These are phyloP conservation scores for Sanghuangporus baumii DNA, from an alignment of 1,284 basidiomycete genomes.

Conservation along the genomic window DNA sequence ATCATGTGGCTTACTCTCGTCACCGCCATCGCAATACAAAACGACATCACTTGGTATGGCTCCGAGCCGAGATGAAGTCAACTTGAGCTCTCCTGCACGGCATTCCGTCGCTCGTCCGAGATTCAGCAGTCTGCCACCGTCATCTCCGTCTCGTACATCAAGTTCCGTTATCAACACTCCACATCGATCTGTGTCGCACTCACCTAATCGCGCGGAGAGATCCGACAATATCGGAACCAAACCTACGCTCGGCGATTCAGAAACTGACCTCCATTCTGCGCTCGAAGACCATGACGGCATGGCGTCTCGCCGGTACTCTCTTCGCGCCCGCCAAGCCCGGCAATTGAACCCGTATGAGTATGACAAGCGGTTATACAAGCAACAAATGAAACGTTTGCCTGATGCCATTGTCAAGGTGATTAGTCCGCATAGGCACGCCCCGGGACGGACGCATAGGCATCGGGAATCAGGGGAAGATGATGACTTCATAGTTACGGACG, in stretches of 20 bases:
- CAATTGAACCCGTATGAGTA: constrained; percentile 52
- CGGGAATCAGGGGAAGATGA: constrained; percentile 27
- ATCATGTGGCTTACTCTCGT: background rate
- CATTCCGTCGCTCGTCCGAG: background rate
- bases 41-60: too few relatives aligned
- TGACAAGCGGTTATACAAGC: constrained; percentile 44
- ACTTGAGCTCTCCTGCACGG: background rate
- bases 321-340: constrained; percentile 42
- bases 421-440: constrained; percentile 23
- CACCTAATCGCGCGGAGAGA: constrained; percentile 1
- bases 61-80: background rate
- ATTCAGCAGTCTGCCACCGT: constrained; percentile 13
- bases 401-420: constrained; percentile 52
- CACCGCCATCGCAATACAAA: background rate
- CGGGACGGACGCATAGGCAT: constrained; percentile 1
- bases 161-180: background rate
- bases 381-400: constrained; percentile 40
- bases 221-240: background rate
- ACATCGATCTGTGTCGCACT: background rate
- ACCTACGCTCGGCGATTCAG: background rate
- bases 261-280: background rate
- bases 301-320: constrained; percentile 35
- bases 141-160: constrained; percentile 15
- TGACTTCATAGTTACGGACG: constrained; percentile 21
- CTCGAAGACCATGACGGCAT: constrained; percentile 15